Evolutionary conservation across 129 eudicot genomes (phyloP), one percentile per base, ranked within the genome.

Genomic region (Logfia minima): DNA sequence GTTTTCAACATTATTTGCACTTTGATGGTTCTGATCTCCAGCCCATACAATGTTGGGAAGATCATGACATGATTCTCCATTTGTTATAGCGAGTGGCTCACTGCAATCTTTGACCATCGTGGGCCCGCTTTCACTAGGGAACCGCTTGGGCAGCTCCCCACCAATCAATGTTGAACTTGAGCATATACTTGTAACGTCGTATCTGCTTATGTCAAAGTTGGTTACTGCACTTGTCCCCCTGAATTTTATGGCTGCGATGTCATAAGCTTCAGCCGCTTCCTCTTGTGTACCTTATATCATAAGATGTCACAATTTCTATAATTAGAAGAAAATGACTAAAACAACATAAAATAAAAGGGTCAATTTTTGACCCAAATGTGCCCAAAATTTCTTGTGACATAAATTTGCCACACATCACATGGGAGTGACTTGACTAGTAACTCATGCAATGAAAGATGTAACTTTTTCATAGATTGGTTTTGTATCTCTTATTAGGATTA

Each of bases 241-340:
- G 68, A 93, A 93, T 86, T 93, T 93, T 29, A 93, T 93, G 21
- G 97, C 98, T 11, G 98, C 98, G 51, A 93, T 93, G 23, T 93
- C 97, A 41, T 90, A 93, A 11, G 98, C 97, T 71, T 93, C 97
- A 0, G 97, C 98, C 14, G 98, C 97, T 82, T 93, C 97, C 76
- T 93, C 98, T 83, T 90, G 98, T 52, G 97, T 88, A 73, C 97
- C 98, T 43, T 82, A 31, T 26, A 60, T 32, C 6, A 59, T 24
- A 68, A n/a, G 31, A 63, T 19, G 28, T 75, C 59, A 17, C 58
- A 61, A 39, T 59, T 48, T 16, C 34, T 13, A 31, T 29, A 74
- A 29, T 66, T 37, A 37, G 8, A 21, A 72, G 3, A 31, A 29
- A 55, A 18, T 3, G 43, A 17, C 34, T 31, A 17, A 8, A n/a